Evolutionary conservation across 768 basidiomycete genomes (phyloP).

Genomic region (Suillus cothurnatus): DNA sequence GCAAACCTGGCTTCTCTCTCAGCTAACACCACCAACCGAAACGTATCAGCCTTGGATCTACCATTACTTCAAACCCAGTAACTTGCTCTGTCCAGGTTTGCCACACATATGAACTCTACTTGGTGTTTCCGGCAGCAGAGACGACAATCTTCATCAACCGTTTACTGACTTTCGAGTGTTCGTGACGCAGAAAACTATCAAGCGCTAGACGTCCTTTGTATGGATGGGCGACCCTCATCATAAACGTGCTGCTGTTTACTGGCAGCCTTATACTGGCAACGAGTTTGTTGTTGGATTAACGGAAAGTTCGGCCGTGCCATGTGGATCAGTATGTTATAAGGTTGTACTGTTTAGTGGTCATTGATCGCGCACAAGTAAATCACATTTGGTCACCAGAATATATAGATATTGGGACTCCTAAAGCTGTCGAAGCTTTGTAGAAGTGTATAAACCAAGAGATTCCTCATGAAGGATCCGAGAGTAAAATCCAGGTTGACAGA

Average conservation of each 20-base stretch:
- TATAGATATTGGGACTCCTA: neutral
- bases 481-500: slow-evolving; percentile 12
- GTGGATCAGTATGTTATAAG: slow-evolving; percentile 13
- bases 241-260: slow-evolving; percentile 14
- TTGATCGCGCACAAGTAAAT: neutral
- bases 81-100: slow-evolving; percentile 20
- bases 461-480: slow-evolving; percentile 4
- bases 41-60: slow-evolving; percentile 9
- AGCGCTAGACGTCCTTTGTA: slow-evolving; percentile 16
- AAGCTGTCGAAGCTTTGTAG: neutral
- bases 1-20: slow-evolving; percentile 12
- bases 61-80: slow-evolving; percentile 16
- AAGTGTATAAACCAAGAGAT: slow-evolving; percentile 3
- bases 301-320: slow-evolving; percentile 10
- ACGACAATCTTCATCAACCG: slow-evolving; percentile 22
- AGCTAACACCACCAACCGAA: neutral
- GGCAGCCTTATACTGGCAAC: slow-evolving; percentile 17
- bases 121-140: slow-evolving; percentile 21
- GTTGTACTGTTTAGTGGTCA: neutral
- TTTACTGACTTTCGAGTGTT: slow-evolving; percentile 9
- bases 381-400: neutral
- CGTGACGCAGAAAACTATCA: slow-evolving; percentile 12
- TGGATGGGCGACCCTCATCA: no score
- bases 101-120: slow-evolving; percentile 24
- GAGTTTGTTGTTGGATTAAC: slow-evolving; percentile 16